These are phyloP conservation scores for Hondaea fermentalgiana DNA, from an alignment of 108 stramenopile species.

Conservation along the genomic window DNA sequence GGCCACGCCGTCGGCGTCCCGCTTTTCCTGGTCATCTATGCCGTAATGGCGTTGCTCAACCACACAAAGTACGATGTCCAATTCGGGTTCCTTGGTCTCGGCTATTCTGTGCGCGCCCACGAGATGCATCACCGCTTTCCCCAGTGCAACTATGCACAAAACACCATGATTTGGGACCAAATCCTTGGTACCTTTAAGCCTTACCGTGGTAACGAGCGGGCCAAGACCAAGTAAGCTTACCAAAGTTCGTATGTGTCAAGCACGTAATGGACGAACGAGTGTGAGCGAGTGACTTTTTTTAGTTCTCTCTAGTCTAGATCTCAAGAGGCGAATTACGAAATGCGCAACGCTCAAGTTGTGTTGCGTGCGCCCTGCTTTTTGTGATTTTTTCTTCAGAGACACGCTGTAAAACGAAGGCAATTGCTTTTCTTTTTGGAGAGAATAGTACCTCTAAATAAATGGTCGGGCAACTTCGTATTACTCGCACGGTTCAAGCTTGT, in stretches of 20 bases:
- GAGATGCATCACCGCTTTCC: slow-evolving; percentile 89
- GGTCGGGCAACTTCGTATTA: too few relatives aligned
- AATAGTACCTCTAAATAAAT: too few relatives aligned
- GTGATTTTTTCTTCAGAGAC: too few relatives aligned
- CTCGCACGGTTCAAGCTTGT: too few relatives aligned
- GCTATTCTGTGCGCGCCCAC: slow-evolving; percentile 66
- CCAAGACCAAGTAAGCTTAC: background rate
- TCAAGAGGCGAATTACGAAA: too few relatives aligned
- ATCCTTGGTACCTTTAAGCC: slow-evolving; percentile 60
- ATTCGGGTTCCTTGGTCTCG: slow-evolving; percentile 18
- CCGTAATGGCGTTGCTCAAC: slow-evolving; percentile 50
- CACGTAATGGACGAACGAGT: background rate
- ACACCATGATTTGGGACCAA: slow-evolving; percentile 77
- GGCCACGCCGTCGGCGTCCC: slow-evolving; percentile 57
- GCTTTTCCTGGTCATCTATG: slow-evolving; percentile 44
- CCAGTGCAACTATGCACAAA: slow-evolving; percentile 79
- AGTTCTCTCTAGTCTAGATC: background rate
- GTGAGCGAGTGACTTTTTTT: background rate
- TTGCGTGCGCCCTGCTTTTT: too few relatives aligned
- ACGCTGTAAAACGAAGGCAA: too few relatives aligned
- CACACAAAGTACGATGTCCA: slow-evolving; percentile 54
- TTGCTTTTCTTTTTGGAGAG: too few relatives aligned
- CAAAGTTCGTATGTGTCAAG: background rate
- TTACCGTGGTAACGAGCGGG: slow-evolving; percentile 56
- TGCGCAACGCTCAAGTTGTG: too few relatives aligned